These are phyloP conservation scores for Telfairia occidentalis DNA, from an alignment of 331 rosid species.

Conservation along the genomic window DNA sequence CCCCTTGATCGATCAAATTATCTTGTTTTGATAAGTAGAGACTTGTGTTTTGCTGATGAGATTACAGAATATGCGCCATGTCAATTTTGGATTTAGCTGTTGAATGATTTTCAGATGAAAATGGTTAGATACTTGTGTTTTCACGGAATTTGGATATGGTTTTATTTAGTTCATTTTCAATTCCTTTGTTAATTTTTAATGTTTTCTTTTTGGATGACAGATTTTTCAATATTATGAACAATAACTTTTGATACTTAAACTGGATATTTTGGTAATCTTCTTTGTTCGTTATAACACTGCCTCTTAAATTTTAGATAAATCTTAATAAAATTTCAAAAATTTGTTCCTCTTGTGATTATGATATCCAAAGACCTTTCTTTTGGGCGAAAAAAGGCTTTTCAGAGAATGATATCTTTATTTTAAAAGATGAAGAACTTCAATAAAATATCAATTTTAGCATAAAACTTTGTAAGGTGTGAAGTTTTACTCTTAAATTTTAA, in stretches of 20 bases:
- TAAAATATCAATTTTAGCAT: too few relatives aligned
- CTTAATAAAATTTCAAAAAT: too few relatives aligned
- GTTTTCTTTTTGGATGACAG: background rate
- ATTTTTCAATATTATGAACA: background rate
- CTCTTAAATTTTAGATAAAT: too few relatives aligned
- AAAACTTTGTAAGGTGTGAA: too few relatives aligned
- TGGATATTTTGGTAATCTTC: too few relatives aligned
- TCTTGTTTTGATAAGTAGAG: constrained; percentile 1
- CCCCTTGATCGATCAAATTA: background rate
- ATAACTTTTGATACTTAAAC: background rate
- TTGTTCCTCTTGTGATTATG: too few relatives aligned
- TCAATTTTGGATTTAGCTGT: constrained; percentile 6
- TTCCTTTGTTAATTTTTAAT: background rate
- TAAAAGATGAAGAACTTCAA: too few relatives aligned
- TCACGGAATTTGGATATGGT: background rate
- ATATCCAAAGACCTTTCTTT: too few relatives aligned
- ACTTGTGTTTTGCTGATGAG: constrained; percentile 2
- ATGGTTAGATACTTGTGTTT: background rate
- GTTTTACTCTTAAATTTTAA: too few relatives aligned
- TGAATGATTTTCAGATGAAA: constrained; percentile 1
- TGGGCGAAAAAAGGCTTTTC: too few relatives aligned
- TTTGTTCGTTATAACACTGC: too few relatives aligned
- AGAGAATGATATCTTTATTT: too few relatives aligned
- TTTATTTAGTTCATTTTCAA: background rate
- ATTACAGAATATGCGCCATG: background rate